Percentiles rank a stretch among this genome's conserved stretches.
These are phyloP conservation scores for Naganishia cerealis DNA, from an alignment of 1,284 basidiomycete genomes.

Conservation along the genomic window DNA sequence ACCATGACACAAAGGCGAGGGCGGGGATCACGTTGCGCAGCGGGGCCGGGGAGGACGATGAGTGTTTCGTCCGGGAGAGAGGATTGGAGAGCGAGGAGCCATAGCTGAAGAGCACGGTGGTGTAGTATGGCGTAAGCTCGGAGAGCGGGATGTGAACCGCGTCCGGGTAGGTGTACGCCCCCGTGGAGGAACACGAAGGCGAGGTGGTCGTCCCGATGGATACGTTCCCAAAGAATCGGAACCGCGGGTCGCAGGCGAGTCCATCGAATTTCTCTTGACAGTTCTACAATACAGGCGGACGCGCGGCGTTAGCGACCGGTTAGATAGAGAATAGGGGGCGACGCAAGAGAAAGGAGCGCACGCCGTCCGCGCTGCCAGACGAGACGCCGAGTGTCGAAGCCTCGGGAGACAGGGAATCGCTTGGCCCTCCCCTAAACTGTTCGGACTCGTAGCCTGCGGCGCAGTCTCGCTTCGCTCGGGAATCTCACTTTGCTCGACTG, in stretches of 20 bases:
- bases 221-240: conserved; percentile 90
- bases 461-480: too few relatives aligned
- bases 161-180: conserved; percentile 53
- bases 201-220: conserved; percentile 58
- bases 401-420: too few relatives aligned
- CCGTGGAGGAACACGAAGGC: conserved; percentile 35
- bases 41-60: conserved; percentile 62
- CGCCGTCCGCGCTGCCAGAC: too few relatives aligned
- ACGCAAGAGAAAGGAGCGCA: too few relatives aligned
- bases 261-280: conserved; percentile 93
- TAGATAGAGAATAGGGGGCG: background rate
- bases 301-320: background rate
- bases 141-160: conserved; percentile 53
- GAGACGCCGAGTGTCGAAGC: too few relatives aligned
- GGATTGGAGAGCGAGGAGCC: conserved; percentile 54
- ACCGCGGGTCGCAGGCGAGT: conserved; percentile 67
- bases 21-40: conserved; percentile 69
- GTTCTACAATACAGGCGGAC: conserved; percentile 64
- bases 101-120: conserved; percentile 57
- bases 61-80: conserved; percentile 35
- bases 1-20: conserved; percentile 91
- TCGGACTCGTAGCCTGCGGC: too few relatives aligned
- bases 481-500: too few relatives aligned
- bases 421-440: too few relatives aligned
- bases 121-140: conserved; percentile 55